Percentiles rank a stretch among this genome's conserved stretches.
Evolutionary conservation across 208 protist genomes (phyloP).

Genomic region (Crithidia brevicula): DNA sequence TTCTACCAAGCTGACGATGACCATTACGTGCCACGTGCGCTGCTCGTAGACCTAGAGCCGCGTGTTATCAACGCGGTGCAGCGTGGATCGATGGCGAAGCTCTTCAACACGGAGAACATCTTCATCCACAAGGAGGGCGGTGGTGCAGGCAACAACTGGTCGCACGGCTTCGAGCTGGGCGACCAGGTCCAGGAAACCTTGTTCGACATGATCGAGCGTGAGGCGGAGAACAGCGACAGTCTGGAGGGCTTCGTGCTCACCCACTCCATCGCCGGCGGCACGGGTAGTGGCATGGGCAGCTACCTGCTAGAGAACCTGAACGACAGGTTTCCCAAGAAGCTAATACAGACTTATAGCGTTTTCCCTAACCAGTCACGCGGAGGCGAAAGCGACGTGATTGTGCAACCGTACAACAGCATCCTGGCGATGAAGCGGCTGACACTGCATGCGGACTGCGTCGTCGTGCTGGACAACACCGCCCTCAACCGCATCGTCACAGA

Average conservation of each 20-base stretch:
- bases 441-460: conserved; percentile 96
- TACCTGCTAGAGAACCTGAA: conserved; percentile 98
- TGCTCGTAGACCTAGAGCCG: conserved; percentile 99
- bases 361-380: conserved; percentile 94
- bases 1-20: conserved; percentile 99
- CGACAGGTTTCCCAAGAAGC: conserved; percentile 98
- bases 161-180: conserved; percentile 93
- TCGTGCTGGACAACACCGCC: conserved; percentile 99
- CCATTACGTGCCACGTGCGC: conserved; percentile 99
- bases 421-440: conserved; percentile 99
- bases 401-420: conserved; percentile 99
- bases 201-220: conserved; percentile 99
- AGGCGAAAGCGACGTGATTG: conserved; percentile 96
- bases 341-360: conserved; percentile 99
- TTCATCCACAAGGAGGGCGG: conserved; percentile 95
- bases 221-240: conserved; percentile 98
- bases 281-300: conserved; percentile 99
- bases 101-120: conserved; percentile 99
- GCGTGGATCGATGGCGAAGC: conserved; percentile 89
- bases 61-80: conserved; percentile 97
- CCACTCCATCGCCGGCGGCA: conserved; percentile 99
- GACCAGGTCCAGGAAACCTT: conserved; percentile 94
- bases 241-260: conserved; percentile 99
- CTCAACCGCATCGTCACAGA: conserved; percentile 98
- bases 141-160: conserved; percentile 99